These are phyloP conservation scores for Hanseniaspora occidentalis DNA, from an alignment of 805 yeast genomes.

Conservation along the genomic window DNA sequence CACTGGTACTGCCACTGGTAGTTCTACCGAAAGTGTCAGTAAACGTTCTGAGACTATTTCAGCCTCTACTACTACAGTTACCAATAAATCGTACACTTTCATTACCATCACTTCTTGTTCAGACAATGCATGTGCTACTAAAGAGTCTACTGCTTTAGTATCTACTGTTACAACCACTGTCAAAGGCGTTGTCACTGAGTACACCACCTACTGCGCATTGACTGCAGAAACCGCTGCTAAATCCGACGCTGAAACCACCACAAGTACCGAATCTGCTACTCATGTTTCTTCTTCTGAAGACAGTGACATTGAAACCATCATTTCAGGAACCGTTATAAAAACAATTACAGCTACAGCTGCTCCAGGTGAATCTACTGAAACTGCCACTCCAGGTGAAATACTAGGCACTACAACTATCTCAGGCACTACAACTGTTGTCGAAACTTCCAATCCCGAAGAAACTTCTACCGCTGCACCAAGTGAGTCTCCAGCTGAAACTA, in stretches of 20 bases:
- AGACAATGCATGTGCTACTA: conserved; percentile 20
- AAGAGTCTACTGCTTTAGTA: conserved; percentile 23
- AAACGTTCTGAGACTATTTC: conserved; percentile 1
- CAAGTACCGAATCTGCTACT: conserved; percentile 1
- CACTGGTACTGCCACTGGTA: conserved; percentile 1
- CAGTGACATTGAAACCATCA: conserved; percentile 25
- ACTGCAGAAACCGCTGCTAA: background rate
- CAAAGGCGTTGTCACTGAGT: conserved; percentile 24
- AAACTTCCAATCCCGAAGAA: too few relatives aligned
- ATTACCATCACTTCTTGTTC: conserved; percentile 26
- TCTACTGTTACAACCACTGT: conserved; percentile 25
- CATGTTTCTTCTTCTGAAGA: background rate
- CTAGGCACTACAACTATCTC: conserved; percentile 39
- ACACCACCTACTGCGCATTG: conserved; percentile 25
- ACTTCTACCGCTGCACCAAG: background rate
- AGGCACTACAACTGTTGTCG: background rate
- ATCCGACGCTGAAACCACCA: background rate
- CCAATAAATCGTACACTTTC: conserved; percentile 12
- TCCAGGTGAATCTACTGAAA: conserved; percentile 68
- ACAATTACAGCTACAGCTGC: conserved; percentile 44
- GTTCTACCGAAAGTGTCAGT: conserved; percentile 1
- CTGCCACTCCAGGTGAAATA: conserved; percentile 23
- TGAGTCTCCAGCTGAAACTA: background rate
- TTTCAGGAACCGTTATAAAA: conserved; percentile 24
- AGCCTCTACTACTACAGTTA: conserved; percentile 6